Base-by-base conservation (phyloP, 306 rosid species). In the Prunus davidiana region DNA sequence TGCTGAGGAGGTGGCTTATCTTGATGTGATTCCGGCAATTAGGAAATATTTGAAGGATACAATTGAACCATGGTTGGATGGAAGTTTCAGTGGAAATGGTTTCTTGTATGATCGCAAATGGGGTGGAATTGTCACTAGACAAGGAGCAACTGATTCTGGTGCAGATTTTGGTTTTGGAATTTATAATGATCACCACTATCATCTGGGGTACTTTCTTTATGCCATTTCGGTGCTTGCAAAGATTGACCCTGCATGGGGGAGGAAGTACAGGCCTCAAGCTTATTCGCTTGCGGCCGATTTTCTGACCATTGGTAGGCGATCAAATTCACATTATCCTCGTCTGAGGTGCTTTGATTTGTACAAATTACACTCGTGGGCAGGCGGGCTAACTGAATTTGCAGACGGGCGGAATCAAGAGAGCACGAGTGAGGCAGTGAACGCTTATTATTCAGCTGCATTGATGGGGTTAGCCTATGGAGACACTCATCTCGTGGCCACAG, bases 351-450 rank as follows among this genome's bases (percentile, higher is more conserved):
- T 92, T 28, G 98, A 94, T 64, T 73, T 80, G 6, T 94, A 85
- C 32, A 81, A 73, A 51, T 75, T 94, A 75, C 98, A 94, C 71
- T 94, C 98, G 3, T 94, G 98, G 98, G 97, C 97, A 18, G 88
- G 91, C 25, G 97, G 98, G 20, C 76, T 94, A 67, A 84, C 91
- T 19, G 98, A 94, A 75, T 94, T 88, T 49, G 82, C 81, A 0
- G 98, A 92, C 43, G 97, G 98, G 63, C 84, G 98, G 76, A 92
- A 92, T 38, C 96, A 94, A 50, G 97, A 94, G 81, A 92, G 97
- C 80, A 84, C 96, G 0, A 90, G 98, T 25, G 97, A 94, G 77
- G 96, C 96, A 0, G 85, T 94, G 43, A 86, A 87, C 78, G 97
- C 88, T 5, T 94, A 94, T 66, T 92, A 94, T 52, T 84, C 98